These are phyloP conservation scores for Hanseniaspora singularis DNA, from an alignment of 805 yeast species.

Conservation along the genomic window DNA sequence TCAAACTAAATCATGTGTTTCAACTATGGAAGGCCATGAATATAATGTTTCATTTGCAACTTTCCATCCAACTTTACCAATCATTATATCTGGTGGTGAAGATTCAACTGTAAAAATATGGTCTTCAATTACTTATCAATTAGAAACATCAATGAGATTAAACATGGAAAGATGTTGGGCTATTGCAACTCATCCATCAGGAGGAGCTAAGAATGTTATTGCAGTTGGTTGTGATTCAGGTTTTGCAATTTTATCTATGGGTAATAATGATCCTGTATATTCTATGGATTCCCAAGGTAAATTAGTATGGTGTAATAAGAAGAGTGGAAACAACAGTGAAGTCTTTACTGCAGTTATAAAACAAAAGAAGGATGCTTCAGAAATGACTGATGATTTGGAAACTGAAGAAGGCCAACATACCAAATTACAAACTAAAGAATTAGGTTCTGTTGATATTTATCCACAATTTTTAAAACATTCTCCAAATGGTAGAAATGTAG, in stretches of 20 bases:
- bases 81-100: slow-evolving; percentile 91
- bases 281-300: slow-evolving; percentile 92
- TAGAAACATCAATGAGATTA: slow-evolving; percentile 81
- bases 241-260: slow-evolving; percentile 72
- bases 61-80: slow-evolving; percentile 94
- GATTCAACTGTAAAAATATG: slow-evolving; percentile 90
- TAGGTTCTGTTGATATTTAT: slow-evolving; percentile 88
- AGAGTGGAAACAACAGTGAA: slow-evolving; percentile 46
- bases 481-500: slow-evolving; percentile 93
- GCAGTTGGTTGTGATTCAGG: slow-evolving; percentile 96
- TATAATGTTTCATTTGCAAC: slow-evolving; percentile 93
- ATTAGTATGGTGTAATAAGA: slow-evolving; percentile 64
- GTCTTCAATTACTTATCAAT: slow-evolving; percentile 87
- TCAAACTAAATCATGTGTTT: slow-evolving; percentile 91
- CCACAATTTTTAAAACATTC: slow-evolving; percentile 83
- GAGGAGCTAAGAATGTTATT: slow-evolving; percentile 53
- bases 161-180: slow-evolving; percentile 98
- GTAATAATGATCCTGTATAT: slow-evolving; percentile 85
- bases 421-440: slow-evolving; percentile 63
- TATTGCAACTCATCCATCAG: slow-evolving; percentile 54
- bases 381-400: slow-evolving; percentile 38
- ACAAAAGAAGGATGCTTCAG: slow-evolving; percentile 29
- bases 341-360: slow-evolving; percentile 73
- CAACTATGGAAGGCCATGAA: slow-evolving; percentile 85
- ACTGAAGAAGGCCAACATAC: slow-evolving; percentile 68